These are phyloP conservation scores for Leishmania lainsoni DNA, from an alignment of 208 protist genomes.

Conservation along the genomic window DNA sequence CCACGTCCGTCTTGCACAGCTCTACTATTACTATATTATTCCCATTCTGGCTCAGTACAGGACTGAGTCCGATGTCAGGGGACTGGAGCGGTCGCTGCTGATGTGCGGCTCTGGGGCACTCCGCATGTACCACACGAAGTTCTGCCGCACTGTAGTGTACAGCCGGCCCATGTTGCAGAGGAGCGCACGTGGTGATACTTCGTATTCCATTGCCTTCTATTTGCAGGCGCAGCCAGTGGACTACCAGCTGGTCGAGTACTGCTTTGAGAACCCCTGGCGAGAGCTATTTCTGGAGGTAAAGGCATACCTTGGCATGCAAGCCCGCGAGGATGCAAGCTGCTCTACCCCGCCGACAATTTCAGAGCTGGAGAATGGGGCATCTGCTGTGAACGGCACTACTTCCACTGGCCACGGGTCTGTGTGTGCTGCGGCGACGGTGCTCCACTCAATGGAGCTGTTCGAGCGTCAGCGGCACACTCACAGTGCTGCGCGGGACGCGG, in stretches of 20 bases:
- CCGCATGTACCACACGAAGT: slow-evolving; percentile 22
- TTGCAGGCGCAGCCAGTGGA: slow-evolving; percentile 35
- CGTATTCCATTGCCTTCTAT: neutral
- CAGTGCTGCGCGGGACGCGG: slow-evolving; percentile 35
- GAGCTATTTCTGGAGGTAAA: slow-evolving; percentile 43
- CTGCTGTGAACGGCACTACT: neutral
- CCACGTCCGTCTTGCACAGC: slow-evolving; percentile 42
- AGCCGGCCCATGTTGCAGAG: neutral
- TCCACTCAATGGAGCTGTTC: slow-evolving; percentile 78
- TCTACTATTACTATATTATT: slow-evolving; percentile 61
- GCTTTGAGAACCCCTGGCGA: slow-evolving; percentile 46
- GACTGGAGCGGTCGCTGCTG: slow-evolving; percentile 23
- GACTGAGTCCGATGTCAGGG: slow-evolving; percentile 4
- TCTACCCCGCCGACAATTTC: neutral
- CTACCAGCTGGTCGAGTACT: slow-evolving; percentile 50
- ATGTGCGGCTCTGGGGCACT: slow-evolving; percentile 25
- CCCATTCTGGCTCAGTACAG: slow-evolving; percentile 35
- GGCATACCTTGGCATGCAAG: slow-evolving; percentile 34
- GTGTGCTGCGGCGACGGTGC: slow-evolving; percentile 48
- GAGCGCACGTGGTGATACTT: slow-evolving; percentile 1
- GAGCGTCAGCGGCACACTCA: slow-evolving; percentile 47
- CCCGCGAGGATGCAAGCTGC: slow-evolving; percentile 13
- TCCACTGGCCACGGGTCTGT: slow-evolving; percentile 28
- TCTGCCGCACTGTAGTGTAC: slow-evolving; percentile 10
- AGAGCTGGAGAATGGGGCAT: neutral